Evolutionary conservation across 495 filamentous ascomycete species (phyloP), one percentile per base, ranked within the genome.

Genomic region (Xylaria grammica): DNA sequence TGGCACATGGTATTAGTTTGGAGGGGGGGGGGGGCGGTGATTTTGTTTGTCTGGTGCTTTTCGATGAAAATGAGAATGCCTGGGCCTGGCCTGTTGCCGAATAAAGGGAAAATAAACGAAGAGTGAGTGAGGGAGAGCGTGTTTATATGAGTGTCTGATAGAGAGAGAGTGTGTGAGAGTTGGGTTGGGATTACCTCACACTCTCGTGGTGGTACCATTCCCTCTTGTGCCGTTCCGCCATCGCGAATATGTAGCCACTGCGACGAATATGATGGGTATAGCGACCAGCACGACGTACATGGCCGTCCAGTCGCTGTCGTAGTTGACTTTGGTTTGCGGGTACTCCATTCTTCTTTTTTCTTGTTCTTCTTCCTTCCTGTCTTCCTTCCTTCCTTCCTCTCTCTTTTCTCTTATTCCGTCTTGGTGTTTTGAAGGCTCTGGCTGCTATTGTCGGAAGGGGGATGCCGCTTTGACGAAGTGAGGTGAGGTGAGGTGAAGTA

Each of bases 271-370:
- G n/a, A 63, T 11, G 1, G 69, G 66, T 6, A 71, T 65, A 7
- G 67, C 45, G 27, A 26, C 59, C 0, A 73, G 44, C 7, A 71
- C 0, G 26, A 66, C 26, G 55, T 73, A 73, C 60, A 69, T 64
- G 7, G 64, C n/a, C 3, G 53, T 63, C 71, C 69, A 73, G 38
- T 73, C 63, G 65, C 66, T 64, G 38, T 69, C 54, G 11, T 65
- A 46, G 50, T 65, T n/a, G 49, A 54, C 49, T 20, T 20, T 29
- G 29, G 34, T 53, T 54, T 62, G 44, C 7, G 44, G 0, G 49
- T 42, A 8, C 2, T 62, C 48, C 48, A 44, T 42, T 17, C 0
- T 62, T 30, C 1, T 53, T 44, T n/a, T 13, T 1, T 11, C 10
- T 20, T 44, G 5, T 8, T 40, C 1, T 13, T 50, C 15, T 61